Evolutionary conservation across 1,284 basidiomycete genomes (phyloP).

Genomic region (Sporisorium sorghi): DNA sequence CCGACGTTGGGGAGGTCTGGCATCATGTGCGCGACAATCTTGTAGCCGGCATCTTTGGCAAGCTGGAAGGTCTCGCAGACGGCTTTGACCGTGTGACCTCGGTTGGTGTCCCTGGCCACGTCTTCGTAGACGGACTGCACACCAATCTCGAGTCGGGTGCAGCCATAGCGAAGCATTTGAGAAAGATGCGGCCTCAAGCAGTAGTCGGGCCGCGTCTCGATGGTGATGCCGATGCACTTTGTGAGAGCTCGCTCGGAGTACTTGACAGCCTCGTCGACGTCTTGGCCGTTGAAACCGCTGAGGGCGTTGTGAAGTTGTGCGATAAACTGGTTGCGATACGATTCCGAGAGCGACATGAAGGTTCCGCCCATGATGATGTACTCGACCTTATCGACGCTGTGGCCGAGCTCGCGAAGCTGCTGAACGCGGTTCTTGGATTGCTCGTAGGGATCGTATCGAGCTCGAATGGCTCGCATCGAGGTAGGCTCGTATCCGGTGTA

Average conservation of each 20-base stretch:
- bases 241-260: conserved; percentile 97
- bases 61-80: conserved; percentile 98
- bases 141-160: conserved; percentile 96
- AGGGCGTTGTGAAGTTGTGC: conserved; percentile 97
- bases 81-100: conserved; percentile 93
- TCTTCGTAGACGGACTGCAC: conserved; percentile 99
- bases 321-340: conserved; percentile 91
- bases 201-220: conserved; percentile 98
- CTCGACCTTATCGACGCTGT: conserved; percentile 98
- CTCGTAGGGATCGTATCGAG: conserved; percentile 98
- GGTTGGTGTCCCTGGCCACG: conserved; percentile 97
- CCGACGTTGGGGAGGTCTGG: conserved; percentile 90
- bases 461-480: conserved; percentile 97
- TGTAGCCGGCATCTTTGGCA: conserved; percentile 98
- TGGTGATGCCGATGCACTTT: conserved; percentile 98
- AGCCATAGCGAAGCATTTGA: conserved; percentile 99
- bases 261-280: conserved; percentile 97
- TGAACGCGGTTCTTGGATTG: conserved; percentile 95
- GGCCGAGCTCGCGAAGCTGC: conserved; percentile 92
- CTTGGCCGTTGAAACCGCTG: conserved; percentile 87
- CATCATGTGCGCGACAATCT: conserved; percentile 77
- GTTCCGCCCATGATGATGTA: conserved; percentile 99
- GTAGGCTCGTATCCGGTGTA: conserved; percentile 98
- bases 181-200: conserved; percentile 96
- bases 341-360: conserved; percentile 99